Conservation (phyloP, 441 rosid species). For the Melastoma candidum region DNA sequence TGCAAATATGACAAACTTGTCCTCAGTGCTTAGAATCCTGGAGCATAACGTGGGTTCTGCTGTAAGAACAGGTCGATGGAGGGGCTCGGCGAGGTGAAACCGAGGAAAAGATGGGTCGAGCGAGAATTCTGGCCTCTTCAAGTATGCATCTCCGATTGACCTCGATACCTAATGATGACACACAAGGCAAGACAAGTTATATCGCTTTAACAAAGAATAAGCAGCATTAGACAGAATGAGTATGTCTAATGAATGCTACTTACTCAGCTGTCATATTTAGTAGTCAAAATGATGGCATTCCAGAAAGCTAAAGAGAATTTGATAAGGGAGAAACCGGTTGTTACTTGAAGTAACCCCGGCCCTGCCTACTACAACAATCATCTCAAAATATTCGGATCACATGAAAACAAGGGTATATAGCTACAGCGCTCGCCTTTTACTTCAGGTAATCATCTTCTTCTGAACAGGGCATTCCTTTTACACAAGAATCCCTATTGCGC, state of each 20-base stretch:
- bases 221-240: slow-evolving; percentile 4
- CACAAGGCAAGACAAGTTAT: slow-evolving; percentile 12
- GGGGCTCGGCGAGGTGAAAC: slow-evolving; percentile 63
- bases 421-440: too few relatives aligned
- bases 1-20: slow-evolving; percentile 79
- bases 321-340: too few relatives aligned
- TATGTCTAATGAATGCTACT: not conserved
- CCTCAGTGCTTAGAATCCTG: slow-evolving; percentile 46
- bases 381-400: too few relatives aligned
- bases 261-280: too few relatives aligned
- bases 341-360: too few relatives aligned
- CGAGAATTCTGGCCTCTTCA: slow-evolving; percentile 75
- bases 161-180: slow-evolving; percentile 59
- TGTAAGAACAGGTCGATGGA: slow-evolving; percentile 62
- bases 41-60: slow-evolving; percentile 59
- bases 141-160: slow-evolving; percentile 91
- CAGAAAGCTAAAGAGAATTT: too few relatives aligned
- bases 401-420: too few relatives aligned
- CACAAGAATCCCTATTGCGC: too few relatives aligned
- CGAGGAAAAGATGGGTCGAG: slow-evolving; percentile 71
- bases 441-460: too few relatives aligned
- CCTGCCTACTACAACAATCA: too few relatives aligned
- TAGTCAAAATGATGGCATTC: too few relatives aligned
- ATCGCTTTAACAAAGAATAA: slow-evolving; percentile 1
- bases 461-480: too few relatives aligned